phyloP scores from a whole-genome alignment of 345 rosid genomes.

The Trapa bicornis region DNA sequence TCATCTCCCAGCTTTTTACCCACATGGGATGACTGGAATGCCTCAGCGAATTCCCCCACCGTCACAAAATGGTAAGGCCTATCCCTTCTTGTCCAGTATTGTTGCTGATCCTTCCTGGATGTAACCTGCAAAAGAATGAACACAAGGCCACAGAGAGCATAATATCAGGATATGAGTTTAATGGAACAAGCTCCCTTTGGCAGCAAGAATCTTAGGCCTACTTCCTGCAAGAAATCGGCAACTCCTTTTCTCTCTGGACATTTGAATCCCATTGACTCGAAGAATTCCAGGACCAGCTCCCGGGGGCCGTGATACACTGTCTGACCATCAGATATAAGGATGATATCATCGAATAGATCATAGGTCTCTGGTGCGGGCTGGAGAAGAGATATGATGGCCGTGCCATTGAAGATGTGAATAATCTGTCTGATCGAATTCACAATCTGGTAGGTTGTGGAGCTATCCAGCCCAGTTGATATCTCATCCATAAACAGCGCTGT shows the following conservation, averaged over 20 bases:
- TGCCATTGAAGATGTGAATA: conserved; percentile 49
- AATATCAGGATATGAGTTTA: neutral
- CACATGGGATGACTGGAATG: neutral
- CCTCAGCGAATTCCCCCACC: neutral
- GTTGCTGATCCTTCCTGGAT: conserved; percentile 1
- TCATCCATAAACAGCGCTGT: conserved; percentile 13
- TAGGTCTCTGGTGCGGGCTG: conserved; percentile 80
- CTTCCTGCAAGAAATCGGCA: conserved; percentile 11
- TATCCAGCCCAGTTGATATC: conserved; percentile 14
- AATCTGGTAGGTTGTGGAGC: conserved; percentile 37
- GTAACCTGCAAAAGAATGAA: neutral
- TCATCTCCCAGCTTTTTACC: conserved; percentile 39
- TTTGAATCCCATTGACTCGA: conserved; percentile 51
- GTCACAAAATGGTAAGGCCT: neutral
- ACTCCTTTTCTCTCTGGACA: conserved; percentile 14
- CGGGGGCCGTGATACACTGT: conserved; percentile 65
- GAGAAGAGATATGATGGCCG: conserved; percentile 58
- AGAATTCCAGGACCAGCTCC: conserved; percentile 53
- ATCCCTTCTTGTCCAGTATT: neutral
- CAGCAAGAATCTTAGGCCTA: neutral
- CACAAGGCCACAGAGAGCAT: neutral
- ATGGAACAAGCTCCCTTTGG: neutral
- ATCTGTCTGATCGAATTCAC: conserved; percentile 61
- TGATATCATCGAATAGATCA: conserved; percentile 68
- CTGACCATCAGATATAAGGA: conserved; percentile 56